phyloP scores from a whole-genome alignment of 495 filamentous ascomycete genomes.

The Staphylotrichum longicolle region DNA sequence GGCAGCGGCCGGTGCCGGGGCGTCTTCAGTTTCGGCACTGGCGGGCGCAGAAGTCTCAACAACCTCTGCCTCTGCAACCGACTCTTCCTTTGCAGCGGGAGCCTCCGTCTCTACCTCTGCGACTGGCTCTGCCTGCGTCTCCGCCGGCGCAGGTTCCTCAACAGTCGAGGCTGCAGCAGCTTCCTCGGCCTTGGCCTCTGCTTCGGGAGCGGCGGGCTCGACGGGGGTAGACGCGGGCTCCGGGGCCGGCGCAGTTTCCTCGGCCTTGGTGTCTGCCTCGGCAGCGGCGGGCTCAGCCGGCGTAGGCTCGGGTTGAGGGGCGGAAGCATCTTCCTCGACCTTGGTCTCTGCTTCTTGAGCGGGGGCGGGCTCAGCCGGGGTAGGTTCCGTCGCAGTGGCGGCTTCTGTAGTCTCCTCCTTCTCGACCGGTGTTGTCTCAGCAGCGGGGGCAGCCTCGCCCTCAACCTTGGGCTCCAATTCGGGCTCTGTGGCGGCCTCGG shows the following conservation, averaged over 20 bases:
- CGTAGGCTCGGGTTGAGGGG: constrained; percentile 3
- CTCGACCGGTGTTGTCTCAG: background rate
- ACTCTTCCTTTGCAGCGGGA: constrained; percentile 4
- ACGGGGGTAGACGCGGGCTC: background rate
- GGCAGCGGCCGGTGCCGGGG: background rate
- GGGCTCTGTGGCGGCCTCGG: constrained; percentile 15
- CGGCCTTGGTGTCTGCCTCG: constrained; percentile 7
- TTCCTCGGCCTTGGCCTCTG: constrained; percentile 3
- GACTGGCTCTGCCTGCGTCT: constrained; percentile 10
- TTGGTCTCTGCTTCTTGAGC: constrained; percentile 7
- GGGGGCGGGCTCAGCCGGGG: constrained; percentile 4
- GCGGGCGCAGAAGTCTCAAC: background rate
- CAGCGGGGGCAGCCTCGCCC: constrained; percentile 4
- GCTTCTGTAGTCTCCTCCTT: constrained; percentile 1
- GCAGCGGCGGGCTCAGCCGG: background rate
- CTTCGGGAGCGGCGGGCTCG: constrained; percentile 7
- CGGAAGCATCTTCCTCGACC: background rate
- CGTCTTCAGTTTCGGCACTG: background rate
- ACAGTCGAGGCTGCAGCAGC: constrained; percentile 1
- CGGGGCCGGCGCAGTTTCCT: too few species aligned
- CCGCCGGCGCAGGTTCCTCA: constrained; percentile 12
- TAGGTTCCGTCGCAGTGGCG: constrained; percentile 10
- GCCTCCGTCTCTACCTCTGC: constrained; percentile 5
- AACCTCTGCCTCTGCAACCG: background rate
- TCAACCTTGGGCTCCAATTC: constrained; percentile 10